Percentiles rank a stretch among this genome's conserved stretches.
Evolutionary conservation across 1,284 basidiomycete genomes (phyloP).

Genomic region (Kwoniella shivajii): DNA sequence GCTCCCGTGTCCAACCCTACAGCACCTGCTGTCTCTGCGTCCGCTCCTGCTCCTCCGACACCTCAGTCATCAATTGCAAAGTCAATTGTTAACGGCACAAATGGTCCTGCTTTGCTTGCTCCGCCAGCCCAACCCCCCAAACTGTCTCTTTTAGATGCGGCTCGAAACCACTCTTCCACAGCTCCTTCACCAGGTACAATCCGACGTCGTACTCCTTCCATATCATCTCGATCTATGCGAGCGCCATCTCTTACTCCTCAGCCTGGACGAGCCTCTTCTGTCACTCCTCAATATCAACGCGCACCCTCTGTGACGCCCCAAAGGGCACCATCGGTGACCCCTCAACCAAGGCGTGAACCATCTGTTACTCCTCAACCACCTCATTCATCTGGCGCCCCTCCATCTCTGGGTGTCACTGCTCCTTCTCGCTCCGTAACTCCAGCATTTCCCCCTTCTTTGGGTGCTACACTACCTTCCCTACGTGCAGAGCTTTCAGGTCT

Average conservation of each 20-base stretch:
- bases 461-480: neutral
- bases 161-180: conserved; percentile 7
- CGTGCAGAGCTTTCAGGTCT: neutral
- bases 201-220: conserved; percentile 9
- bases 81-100: neutral
- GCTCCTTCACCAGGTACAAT: conserved; percentile 13
- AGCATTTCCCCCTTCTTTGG: conserved; percentile 3
- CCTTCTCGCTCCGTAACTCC: neutral
- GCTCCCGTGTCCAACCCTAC: neutral
- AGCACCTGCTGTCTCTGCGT: neutral
- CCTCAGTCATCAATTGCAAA: neutral
- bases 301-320: too few species aligned
- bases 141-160: conserved; percentile 12
- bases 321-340: conserved; percentile 11
- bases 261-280: conserved; percentile 5
- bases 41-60: conserved; percentile 1
- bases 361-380: conserved; percentile 6
- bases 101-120: neutral
- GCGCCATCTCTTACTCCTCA: conserved; percentile 14
- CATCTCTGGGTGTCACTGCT: neutral
- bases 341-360: conserved; percentile 2
- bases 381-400: neutral
- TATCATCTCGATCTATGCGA: conserved; percentile 10
- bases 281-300: conserved; percentile 1
- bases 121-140: conserved; percentile 1